Evolutionary conservation across 2,329 filamentous ascomycete species (phyloP).

Genomic region (Thelonectria rubi): DNA sequence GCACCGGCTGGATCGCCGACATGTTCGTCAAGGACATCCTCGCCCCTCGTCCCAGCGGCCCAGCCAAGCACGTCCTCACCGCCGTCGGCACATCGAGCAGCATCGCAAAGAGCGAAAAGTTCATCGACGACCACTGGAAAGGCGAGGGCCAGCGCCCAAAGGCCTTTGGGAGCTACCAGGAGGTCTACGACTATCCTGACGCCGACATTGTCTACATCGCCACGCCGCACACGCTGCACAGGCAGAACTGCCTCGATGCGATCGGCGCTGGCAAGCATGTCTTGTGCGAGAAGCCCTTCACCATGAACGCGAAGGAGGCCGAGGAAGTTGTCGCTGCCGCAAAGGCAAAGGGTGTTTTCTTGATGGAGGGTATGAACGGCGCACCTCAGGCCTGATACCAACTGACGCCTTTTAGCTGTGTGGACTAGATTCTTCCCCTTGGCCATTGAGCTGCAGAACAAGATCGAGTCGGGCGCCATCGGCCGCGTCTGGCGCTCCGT

Average conservation of each 20-base stretch:
- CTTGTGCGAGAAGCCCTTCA: constrained; percentile 57
- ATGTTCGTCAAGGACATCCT: constrained; percentile 21
- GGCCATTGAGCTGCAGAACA: constrained; percentile 43
- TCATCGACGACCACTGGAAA: constrained; percentile 18
- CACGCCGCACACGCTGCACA: constrained; percentile 56
- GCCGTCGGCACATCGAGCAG: constrained; percentile 16
- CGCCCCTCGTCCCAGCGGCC: constrained; percentile 6
- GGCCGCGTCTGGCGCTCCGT: constrained; percentile 50
- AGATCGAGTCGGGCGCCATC: constrained; percentile 51
- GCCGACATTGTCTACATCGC: constrained; percentile 58
- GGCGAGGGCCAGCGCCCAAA: constrained; percentile 16
- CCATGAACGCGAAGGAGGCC: constrained; percentile 50
- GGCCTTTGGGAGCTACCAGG: constrained; percentile 50
- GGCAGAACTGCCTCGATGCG: constrained; percentile 53
- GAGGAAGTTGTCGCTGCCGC: constrained; percentile 51
- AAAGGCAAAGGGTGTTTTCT: constrained; percentile 49
- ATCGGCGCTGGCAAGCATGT: constrained; percentile 55
- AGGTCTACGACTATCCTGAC: constrained; percentile 51
- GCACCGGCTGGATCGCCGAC: constrained; percentile 20
- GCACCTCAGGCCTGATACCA: not conserved
- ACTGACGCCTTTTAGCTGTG: constrained; percentile 40
- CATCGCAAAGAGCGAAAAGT: constrained; percentile 16
- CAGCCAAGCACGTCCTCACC: constrained; percentile 11
- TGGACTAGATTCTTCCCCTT: constrained; percentile 55
- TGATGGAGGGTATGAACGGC: constrained; percentile 48